phyloP scores from a whole-genome alignment of 306 rosid species.

The Gastrolobium villosum region DNA sequence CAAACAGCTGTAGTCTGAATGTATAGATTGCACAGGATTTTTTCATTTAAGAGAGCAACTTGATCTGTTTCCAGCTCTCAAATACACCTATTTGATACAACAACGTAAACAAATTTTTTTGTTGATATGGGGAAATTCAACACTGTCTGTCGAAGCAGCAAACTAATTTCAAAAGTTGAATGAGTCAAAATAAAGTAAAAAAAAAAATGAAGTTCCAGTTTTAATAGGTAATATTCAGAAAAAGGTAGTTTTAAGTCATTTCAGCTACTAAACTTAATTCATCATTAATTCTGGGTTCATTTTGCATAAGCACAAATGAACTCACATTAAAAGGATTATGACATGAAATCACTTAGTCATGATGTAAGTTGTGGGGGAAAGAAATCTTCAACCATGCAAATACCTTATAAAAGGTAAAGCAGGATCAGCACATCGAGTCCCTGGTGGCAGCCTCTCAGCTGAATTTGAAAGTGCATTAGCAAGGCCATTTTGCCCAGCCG shows the following conservation, averaged over 20 bases:
- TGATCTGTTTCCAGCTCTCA: conserved; percentile 18
- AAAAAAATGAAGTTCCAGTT: conserved; percentile 10
- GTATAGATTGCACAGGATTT: not conserved
- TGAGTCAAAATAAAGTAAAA: conserved; percentile 15
- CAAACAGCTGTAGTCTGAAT: not conserved
- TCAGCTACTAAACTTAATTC: conserved; percentile 20
- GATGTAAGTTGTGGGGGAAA: conserved; percentile 24
- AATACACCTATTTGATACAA: not conserved
- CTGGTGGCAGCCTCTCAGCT: conserved; percentile 88
- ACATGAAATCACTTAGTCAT: not conserved
- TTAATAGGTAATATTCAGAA: not conserved
- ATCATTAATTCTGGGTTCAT: conserved; percentile 21
- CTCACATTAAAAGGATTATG: conserved; percentile 22
- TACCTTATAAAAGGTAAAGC: conserved; percentile 96
- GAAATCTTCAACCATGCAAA: conserved; percentile 35
- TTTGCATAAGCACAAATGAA: conserved; percentile 5
- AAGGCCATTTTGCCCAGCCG: conserved; percentile 94
- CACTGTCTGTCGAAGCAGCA: conserved; percentile 13
- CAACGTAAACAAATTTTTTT: not conserved
- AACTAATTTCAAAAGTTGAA: conserved; percentile 10
- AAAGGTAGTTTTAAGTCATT: conserved; percentile 26
- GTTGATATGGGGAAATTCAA: not conserved
- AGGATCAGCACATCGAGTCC: conserved; percentile 94
- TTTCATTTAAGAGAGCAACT: conserved; percentile 30
- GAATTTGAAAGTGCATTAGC: conserved; percentile 93